Conservation (phyloP, 2,329 filamentous ascomycete species). For the Colletotrichum gloeosporioides region DNA sequence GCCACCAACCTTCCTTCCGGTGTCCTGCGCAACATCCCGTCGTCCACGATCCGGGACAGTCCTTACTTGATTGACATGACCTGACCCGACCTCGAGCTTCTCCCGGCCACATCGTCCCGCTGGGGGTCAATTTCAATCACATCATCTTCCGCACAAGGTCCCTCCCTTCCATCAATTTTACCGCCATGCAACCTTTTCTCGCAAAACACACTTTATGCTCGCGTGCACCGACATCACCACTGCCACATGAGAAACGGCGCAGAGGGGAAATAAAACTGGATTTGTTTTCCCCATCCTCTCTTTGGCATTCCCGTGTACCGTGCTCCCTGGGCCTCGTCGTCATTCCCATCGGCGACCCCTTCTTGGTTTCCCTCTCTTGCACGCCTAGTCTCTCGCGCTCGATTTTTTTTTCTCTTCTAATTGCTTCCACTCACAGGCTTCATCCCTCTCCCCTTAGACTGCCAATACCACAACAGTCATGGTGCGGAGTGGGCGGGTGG, state of each 20-base stretch:
- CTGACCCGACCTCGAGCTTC: background rate
- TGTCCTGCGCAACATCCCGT: background rate
- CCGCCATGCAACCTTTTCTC: background rate
- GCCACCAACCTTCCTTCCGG: background rate
- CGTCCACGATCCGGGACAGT: background rate
- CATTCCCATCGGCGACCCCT: background rate
- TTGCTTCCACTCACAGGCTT: background rate
- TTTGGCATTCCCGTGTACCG: constrained; percentile 13
- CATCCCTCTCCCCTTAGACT: background rate
- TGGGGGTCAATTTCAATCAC: background rate
- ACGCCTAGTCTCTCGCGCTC: background rate
- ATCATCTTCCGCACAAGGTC: constrained; percentile 6
- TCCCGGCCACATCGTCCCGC: background rate
- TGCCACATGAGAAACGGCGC: background rate
- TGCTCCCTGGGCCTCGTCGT: constrained; percentile 1
- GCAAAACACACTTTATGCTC: background rate
- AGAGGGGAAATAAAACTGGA: background rate
- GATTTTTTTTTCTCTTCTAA: background rate
- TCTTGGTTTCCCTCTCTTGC: background rate
- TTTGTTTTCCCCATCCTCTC: constrained; percentile 15
- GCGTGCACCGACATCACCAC: background rate
- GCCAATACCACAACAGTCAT: background rate
- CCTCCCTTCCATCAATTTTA: background rate
- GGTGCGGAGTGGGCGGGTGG: constrained; percentile 14
- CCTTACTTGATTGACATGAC: background rate